Percentiles rank a stretch among this genome's conserved stretches.
phyloP scores from a whole-genome alignment of 2,329 filamentous ascomycete genomes.

The Parafenestella ontariensis region DNA sequence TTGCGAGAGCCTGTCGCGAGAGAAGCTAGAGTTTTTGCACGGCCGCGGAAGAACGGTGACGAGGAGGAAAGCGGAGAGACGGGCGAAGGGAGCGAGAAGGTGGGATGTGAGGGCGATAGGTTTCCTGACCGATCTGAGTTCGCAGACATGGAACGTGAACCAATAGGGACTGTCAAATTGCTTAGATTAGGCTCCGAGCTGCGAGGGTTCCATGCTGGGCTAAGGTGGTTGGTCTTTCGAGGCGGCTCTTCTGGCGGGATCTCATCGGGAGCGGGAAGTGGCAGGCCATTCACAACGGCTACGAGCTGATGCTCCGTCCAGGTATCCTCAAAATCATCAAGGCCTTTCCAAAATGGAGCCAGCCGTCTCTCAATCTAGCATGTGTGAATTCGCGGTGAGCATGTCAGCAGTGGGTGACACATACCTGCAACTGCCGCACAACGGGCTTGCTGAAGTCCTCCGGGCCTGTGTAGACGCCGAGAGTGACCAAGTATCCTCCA shows the following conservation, averaged over 20 bases:
- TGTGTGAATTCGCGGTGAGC: conserved; percentile 19
- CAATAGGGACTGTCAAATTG: conserved; percentile 80
- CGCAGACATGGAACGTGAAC: conserved; percentile 76
- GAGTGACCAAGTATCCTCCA: conserved; percentile 90
- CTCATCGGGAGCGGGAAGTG: conserved; percentile 83
- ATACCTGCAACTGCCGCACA: conserved; percentile 89
- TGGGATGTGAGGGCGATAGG: conserved; percentile 66
- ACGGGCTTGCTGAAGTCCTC: conserved; percentile 93
- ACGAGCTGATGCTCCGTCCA: conserved; percentile 98
- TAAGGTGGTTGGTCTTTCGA: conserved; percentile 50
- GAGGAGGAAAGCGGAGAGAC: conserved; percentile 58
- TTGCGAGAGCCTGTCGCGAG: conserved; percentile 79
- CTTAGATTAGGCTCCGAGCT: conserved; percentile 69
- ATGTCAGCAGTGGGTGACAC: conserved; percentile 23
- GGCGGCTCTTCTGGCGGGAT: conserved; percentile 73
- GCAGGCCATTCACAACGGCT: conserved; percentile 82
- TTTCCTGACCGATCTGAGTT: conserved; percentile 74
- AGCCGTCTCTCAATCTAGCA: conserved; percentile 88
- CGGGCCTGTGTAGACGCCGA: conserved; percentile 88
- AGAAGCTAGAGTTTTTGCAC: conserved; percentile 88
- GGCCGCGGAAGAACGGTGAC: conserved; percentile 73
- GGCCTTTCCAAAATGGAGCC: conserved; percentile 93
- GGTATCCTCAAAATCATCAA: conserved; percentile 84
- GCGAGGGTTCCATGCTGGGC: conserved; percentile 52
- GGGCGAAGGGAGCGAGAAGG: conserved; percentile 67